Evolutionary conservation across 345 rosid genomes (phyloP), one percentile per base, ranked within the genome.

Genomic region (Populus pruinosa): DNA sequence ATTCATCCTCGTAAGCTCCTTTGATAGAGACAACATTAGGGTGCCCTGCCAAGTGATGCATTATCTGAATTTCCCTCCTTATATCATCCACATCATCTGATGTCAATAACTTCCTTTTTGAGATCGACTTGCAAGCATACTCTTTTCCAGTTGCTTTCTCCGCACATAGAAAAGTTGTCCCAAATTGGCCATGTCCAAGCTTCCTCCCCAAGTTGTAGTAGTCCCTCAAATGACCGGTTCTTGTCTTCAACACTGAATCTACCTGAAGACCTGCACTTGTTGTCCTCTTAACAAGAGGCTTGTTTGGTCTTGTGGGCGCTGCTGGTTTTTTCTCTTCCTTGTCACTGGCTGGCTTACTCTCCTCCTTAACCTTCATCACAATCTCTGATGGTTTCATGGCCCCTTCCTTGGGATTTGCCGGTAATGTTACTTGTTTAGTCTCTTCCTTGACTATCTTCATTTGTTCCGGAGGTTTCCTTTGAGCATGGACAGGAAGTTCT

Each of bases 171-270:
- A 90, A 91, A 41, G 97, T 94, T 1, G 95, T 94, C n/a, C 98
- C 98, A 61, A 89, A 94, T 65, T 94, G 98, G 21, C 98, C 97
- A 2, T 87, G 89, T 69, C 98, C 98, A 70, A 94, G 86, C 89
- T 94, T 89, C 81, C 77, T 81, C 53, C 95, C 97, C 82, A 93
- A 77, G 76, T 76, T 87, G 75, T 87, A 94, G 59, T 78, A 83
- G 50, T 94, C 95, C 69, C 89, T 91, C 82, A 94, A 79, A 76
- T 88, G 87, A 10, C 92, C 95, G 1, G 97, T 90, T 62, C 81
- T 94, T 1, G 80, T 86, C 71, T 73, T 86, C 47, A 94, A 78
- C 41, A 93, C 93, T 0, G 97, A 89, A 6, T 86, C 90, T 35
- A 81, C 88, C 55, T 76, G 83, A 2, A 93, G 83, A 63, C 97